Conservation (phyloP, 805 yeast species). For the Candida incommunis region DNA sequence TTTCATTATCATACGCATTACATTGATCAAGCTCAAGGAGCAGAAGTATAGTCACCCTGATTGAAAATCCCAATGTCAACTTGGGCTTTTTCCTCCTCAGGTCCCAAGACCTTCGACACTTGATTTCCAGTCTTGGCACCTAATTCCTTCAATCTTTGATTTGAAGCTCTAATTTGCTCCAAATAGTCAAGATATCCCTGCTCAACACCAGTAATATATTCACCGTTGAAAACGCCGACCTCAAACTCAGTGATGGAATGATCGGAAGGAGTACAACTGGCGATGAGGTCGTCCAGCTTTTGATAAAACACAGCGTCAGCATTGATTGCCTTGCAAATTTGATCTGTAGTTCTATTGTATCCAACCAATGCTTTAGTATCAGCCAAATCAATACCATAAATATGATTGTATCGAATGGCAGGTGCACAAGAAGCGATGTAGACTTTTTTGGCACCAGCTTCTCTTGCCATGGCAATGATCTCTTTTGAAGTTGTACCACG, state of each 20-base stretch:
- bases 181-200: constrained; percentile 67
- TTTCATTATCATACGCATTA: not conserved
- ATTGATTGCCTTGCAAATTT: constrained; percentile 65
- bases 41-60: constrained; percentile 38
- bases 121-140: constrained; percentile 31
- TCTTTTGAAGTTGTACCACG: constrained; percentile 96
- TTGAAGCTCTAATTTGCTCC: constrained; percentile 69
- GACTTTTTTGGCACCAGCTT: constrained; percentile 94
- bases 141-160: constrained; percentile 37
- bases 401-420: constrained; percentile 90
- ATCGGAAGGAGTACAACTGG: constrained; percentile 47
- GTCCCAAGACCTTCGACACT: constrained; percentile 28
- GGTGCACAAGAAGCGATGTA: constrained; percentile 97
- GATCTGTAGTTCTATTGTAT: constrained; percentile 56
- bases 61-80: constrained; percentile 50
- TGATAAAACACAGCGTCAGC: constrained; percentile 90
- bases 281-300: constrained; percentile 65
- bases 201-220: constrained; percentile 89
- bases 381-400: constrained; percentile 94
- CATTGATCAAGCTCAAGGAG: too few relatives aligned
- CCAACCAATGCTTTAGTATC: constrained; percentile 92
- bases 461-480: constrained; percentile 95
- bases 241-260: constrained; percentile 51
- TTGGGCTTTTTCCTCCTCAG: constrained; percentile 66
- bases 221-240: constrained; percentile 93